These are phyloP conservation scores for Corylus heterophylla DNA, from an alignment of 306 rosid species.

Conservation along the genomic window DNA sequence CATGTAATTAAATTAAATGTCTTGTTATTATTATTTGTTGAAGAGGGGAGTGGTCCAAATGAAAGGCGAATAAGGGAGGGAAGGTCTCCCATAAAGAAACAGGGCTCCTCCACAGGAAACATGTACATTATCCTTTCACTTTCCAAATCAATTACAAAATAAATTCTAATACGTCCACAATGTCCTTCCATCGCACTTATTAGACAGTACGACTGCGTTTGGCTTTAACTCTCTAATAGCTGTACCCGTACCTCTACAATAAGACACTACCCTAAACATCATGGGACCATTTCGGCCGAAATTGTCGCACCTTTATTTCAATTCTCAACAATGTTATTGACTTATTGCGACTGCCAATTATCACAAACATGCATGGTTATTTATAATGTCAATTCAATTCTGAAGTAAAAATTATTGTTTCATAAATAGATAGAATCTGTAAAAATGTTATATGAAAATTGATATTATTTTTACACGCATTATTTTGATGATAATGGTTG, in stretches of 20 bases:
- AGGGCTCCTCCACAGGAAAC: conserved; percentile 55
- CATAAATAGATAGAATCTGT: too few relatives aligned
- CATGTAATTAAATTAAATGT: too few relatives aligned
- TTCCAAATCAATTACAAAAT: conserved; percentile 12
- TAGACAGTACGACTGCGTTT: conserved; percentile 17
- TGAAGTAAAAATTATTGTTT: too few relatives aligned
- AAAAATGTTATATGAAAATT: too few relatives aligned
- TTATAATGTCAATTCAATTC: too few relatives aligned
- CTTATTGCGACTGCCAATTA: too few relatives aligned
- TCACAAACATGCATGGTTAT: too few relatives aligned
- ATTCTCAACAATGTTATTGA: too few relatives aligned
- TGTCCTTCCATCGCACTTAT: conserved; percentile 18
- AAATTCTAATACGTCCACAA: conserved; percentile 11
- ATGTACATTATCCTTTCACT: conserved; percentile 28
- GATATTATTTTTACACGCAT: too few relatives aligned
- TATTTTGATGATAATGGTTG: too few relatives aligned
- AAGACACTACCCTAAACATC: not conserved
- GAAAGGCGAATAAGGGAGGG: conserved; percentile 4
- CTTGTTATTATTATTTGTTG: too few relatives aligned
- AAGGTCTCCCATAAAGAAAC: conserved; percentile 68
- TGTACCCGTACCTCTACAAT: not conserved
- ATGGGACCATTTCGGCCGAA: not conserved
- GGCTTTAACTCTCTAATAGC: not conserved
- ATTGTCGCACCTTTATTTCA: too few relatives aligned
- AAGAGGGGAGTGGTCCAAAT: not conserved